Conservation (phyloP, 2,329 filamentous ascomycete species). For the Tolypocladium guangdongense region DNA sequence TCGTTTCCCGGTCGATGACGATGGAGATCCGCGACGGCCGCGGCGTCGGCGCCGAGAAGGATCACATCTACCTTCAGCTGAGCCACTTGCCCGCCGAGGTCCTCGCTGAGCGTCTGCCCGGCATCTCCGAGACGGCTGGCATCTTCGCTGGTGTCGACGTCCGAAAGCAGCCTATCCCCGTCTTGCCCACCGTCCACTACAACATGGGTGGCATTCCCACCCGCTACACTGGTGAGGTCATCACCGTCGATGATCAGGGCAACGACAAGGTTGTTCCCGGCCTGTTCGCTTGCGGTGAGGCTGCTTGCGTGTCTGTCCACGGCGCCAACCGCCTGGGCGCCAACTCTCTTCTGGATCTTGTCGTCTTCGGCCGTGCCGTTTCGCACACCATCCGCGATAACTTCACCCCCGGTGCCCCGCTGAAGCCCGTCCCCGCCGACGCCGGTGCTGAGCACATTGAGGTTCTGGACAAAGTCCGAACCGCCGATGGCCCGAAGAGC, state of each 20-base stretch:
- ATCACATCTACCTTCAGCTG: slow-evolving; percentile 97
- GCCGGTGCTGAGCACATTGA: slow-evolving; percentile 81
- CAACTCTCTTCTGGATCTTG: slow-evolving; percentile 94
- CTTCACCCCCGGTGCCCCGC: slow-evolving; percentile 71
- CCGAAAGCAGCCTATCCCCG: slow-evolving; percentile 91
- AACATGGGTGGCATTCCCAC: slow-evolving; percentile 99
- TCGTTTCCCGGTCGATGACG: slow-evolving; percentile 96
- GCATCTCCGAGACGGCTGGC: slow-evolving; percentile 96
- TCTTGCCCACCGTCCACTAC: slow-evolving; percentile 95
- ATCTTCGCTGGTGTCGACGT: slow-evolving; percentile 98
- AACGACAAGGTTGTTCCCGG: slow-evolving; percentile 90
- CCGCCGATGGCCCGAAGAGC: slow-evolving; percentile 70
- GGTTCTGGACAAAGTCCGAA: slow-evolving; percentile 77
- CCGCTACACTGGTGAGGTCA: slow-evolving; percentile 91
- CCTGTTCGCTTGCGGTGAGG: slow-evolving; percentile 93
- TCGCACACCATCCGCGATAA: slow-evolving; percentile 96
- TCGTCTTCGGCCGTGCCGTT: slow-evolving; percentile 95
- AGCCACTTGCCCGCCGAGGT: slow-evolving; percentile 89
- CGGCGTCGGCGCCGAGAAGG: slow-evolving; percentile 93
- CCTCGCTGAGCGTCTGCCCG: slow-evolving; percentile 89
- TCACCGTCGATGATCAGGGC: slow-evolving; percentile 76
- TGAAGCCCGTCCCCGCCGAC: slow-evolving; percentile 71
- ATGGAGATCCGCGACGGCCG: slow-evolving; percentile 96
- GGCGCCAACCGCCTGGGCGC: slow-evolving; percentile 95
- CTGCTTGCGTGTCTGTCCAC: slow-evolving; percentile 94